Conservation (phyloP, 331 rosid species). For the Malus hybrid region DNA sequence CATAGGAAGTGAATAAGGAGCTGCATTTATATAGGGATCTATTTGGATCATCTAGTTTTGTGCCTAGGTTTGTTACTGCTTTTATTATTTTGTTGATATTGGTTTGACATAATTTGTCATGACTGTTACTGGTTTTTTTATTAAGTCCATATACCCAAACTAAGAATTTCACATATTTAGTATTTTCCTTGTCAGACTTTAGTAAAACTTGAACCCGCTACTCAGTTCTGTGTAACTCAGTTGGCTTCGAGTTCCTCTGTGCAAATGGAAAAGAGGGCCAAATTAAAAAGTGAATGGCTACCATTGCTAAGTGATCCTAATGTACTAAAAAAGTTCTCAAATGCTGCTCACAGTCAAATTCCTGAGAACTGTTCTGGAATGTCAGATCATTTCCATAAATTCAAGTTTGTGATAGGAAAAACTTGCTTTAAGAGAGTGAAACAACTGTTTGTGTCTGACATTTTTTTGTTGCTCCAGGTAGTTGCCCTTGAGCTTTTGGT, state of each 20-base stretch:
- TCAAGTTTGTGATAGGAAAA: not conserved
- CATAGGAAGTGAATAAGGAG: not conserved
- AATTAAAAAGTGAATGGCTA: no score
- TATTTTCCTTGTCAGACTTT: not conserved
- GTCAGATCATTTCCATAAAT: not conserved
- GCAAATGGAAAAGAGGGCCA: no score
- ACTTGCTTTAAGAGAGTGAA: not conserved
- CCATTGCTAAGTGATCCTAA: no score
- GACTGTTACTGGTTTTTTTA: not conserved
- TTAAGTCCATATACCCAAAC: not conserved
- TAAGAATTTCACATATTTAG: not conserved
- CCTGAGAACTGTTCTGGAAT: not conserved
- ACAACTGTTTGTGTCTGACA: not conserved
- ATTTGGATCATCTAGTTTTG: not conserved
- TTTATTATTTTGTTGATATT: not conserved
- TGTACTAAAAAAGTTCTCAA: not conserved
- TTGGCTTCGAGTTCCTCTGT: not conserved
- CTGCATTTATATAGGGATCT: no score
- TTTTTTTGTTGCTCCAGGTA: not conserved
- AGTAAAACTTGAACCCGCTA: not conserved
- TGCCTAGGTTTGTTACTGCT: not conserved
- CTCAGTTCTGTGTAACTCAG: not conserved
- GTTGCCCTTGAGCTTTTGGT: not conserved
- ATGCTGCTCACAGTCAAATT: not conserved
- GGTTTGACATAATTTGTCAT: not conserved